Evolutionary conservation across 1,139 yeast species (phyloP).

Genomic region (Maudiozyma humilis): DNA sequence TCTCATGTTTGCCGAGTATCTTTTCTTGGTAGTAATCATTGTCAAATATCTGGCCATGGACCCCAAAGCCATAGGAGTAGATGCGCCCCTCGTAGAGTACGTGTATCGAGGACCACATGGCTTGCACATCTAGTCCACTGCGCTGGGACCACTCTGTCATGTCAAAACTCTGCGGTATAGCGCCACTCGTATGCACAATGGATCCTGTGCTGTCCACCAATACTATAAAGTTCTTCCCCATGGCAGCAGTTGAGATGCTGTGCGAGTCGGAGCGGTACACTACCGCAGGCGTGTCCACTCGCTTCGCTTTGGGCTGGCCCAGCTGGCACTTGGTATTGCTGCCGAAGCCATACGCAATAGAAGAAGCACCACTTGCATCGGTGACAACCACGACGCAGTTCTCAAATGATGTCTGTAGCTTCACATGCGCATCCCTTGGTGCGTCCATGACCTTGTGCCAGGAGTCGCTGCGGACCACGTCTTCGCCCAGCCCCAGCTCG

Average conservation of each 20-base stretch:
- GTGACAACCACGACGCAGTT: slow-evolving; percentile 37
- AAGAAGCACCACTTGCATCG: slow-evolving; percentile 31
- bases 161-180: slow-evolving; percentile 15
- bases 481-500: slow-evolving; percentile 58
- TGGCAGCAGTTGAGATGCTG: slow-evolving; percentile 14
- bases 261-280: slow-evolving; percentile 12
- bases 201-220: slow-evolving; percentile 12
- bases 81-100: slow-evolving; percentile 26
- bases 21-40: slow-evolving; percentile 2
- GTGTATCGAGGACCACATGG: slow-evolving; percentile 85
- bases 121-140: slow-evolving; percentile 25
- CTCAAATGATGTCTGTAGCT: slow-evolving; percentile 21
- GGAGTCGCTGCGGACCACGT: background rate
- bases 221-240: slow-evolving; percentile 28
- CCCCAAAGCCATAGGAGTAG: slow-evolving; percentile 64
- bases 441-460: slow-evolving; percentile 20
- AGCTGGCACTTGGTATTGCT: slow-evolving; percentile 70
- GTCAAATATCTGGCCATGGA: slow-evolving; percentile 44
- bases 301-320: slow-evolving; percentile 24
- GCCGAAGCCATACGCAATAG: slow-evolving; percentile 68
- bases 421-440: slow-evolving; percentile 8
- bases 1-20: background rate
- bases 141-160: slow-evolving; percentile 10
- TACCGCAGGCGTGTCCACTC: slow-evolving; percentile 22
- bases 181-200: slow-evolving; percentile 30